A percentile compares a stretch with the other conserved stretches of the same genome.
Conservation (phyloP, 768 basidiomycete genomes). For the Pisolithus marmoratus region DNA sequence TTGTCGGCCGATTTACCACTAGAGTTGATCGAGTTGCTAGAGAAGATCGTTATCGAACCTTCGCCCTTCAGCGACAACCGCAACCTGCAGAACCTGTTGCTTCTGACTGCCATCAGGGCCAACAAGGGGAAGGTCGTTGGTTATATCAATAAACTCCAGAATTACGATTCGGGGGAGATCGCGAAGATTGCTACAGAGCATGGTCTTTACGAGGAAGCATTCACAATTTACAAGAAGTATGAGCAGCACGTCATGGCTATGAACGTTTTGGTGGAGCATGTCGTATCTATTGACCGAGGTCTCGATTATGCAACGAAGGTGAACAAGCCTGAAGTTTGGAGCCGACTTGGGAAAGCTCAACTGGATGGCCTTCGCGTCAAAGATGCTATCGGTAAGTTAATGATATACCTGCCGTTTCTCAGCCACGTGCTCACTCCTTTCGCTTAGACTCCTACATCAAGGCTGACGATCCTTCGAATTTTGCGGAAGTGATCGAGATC, state of each 20-base stretch:
- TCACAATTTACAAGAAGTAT: conserved; percentile 97
- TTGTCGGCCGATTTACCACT: conserved; percentile 94
- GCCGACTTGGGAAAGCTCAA: conserved; percentile 95
- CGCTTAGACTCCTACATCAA: conserved; percentile 90
- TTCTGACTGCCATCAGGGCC: conserved; percentile 93
- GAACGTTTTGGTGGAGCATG: conserved; percentile 96
- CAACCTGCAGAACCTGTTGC: conserved; percentile 90
- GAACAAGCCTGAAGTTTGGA: conserved; percentile 96
- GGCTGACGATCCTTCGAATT: conserved; percentile 93
- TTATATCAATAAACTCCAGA: conserved; percentile 95
- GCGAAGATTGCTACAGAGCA: conserved; percentile 96
- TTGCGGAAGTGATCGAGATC: conserved; percentile 92
- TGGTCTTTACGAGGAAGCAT: conserved; percentile 91
- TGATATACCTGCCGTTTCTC: neutral
- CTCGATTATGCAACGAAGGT: conserved; percentile 95
- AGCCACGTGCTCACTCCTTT: conserved; percentile 1
- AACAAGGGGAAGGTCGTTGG: conserved; percentile 98
- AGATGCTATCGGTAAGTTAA: conserved; percentile 80
- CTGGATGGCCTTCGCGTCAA: conserved; percentile 97
- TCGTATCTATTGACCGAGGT: conserved; percentile 95
- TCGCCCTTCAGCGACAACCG: conserved; percentile 98
- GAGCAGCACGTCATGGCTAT: conserved; percentile 94
- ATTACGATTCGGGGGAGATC: conserved; percentile 92
- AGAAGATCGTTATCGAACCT: conserved; percentile 97
- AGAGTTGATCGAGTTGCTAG: conserved; percentile 93